Evolutionary conservation across 2,329 filamentous ascomycete genomes (phyloP), one percentile per base, ranked within the genome.

Genomic region (Colletotrichum brevisporum): DNA sequence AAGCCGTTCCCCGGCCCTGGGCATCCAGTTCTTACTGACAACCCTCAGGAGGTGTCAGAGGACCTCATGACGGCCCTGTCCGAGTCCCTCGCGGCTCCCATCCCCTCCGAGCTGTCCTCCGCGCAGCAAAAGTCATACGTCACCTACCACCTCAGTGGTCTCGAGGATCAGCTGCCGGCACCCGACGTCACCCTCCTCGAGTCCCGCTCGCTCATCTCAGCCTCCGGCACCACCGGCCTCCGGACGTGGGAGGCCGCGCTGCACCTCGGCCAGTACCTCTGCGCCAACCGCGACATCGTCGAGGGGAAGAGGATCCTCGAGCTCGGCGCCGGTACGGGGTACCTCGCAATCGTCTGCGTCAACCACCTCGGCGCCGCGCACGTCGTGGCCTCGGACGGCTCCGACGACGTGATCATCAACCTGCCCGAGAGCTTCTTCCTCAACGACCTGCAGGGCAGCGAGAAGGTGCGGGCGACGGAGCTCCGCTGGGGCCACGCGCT

Each of bases 161-260:
- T 83, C 4, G 61, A 74, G 16, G 48, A 39, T 16, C 18, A 21
- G 27, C 57, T 62, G 21, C 58, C 55, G 18, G 31, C 69, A 8
- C 12, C 50, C 56, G 59, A 72, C 31, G 86, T 94, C 65, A 92
- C 89, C 1, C 82, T 94, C 1, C 84, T 92, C 15, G 93, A 95
- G 79, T 90, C 90, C 39, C 88, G 89, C 3, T 86, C 86, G 36
- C 84, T 95, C 31, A 88, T 95, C 55, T 89, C 92, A 1, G 90
- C 90, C 2, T 86, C 85, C 0, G 92, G 92, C 1, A 94, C 92
- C 1, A 95, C 93, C 0, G 93, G 93, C 1, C 84, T 93, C 26
- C 87, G 93, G 41, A 95, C 93, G 0, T 96, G 93, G 93, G 93
- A 95, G 77, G 93, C 93, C 1, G 90, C 92, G 2, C 81, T 95